phyloP scores from a whole-genome alignment of 345 rosid genomes.

The Clausena lansium region DNA sequence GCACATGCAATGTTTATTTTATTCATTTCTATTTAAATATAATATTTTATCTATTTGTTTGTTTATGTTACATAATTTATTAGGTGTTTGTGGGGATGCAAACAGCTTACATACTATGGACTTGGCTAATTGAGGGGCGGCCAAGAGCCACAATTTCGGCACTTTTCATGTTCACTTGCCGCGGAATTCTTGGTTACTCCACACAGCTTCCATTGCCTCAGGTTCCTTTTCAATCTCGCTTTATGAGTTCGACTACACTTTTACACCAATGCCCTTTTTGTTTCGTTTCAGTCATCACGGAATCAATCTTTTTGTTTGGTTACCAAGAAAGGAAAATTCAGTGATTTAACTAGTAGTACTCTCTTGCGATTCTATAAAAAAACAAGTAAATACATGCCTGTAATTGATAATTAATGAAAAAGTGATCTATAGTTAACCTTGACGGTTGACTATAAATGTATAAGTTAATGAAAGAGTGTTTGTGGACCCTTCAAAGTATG shows the following conservation, averaged over 20 bases:
- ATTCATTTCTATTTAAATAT: too few species aligned
- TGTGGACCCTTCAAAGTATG: too few species aligned
- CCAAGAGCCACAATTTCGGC: slow-evolving; percentile 80
- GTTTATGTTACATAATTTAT: neutral
- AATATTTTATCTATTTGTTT: neutral
- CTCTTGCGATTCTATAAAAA: too few species aligned
- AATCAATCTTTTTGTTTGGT: neutral
- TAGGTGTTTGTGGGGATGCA: slow-evolving; percentile 92
- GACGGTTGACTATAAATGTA: too few species aligned
- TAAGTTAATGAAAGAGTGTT: too few species aligned
- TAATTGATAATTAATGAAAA: too few species aligned
- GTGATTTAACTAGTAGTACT: neutral
- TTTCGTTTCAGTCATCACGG: too few species aligned
- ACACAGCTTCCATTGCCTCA: slow-evolving; percentile 93
- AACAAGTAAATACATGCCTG: too few species aligned
- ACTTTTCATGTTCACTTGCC: slow-evolving; percentile 95
- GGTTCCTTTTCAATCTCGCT: slow-evolving; percentile 33
- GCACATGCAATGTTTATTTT: slow-evolving; percentile 1
- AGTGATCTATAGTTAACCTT: too few species aligned
- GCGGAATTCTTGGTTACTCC: slow-evolving; percentile 88
- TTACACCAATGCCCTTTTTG: neutral
- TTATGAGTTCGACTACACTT: neutral
- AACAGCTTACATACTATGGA: slow-evolving; percentile 70
- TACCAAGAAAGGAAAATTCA: neutral
- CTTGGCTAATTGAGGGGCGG: slow-evolving; percentile 85